Conservation (phyloP, 192 early-diverging fungal species). For the Linnemannia hyalina region DNA sequence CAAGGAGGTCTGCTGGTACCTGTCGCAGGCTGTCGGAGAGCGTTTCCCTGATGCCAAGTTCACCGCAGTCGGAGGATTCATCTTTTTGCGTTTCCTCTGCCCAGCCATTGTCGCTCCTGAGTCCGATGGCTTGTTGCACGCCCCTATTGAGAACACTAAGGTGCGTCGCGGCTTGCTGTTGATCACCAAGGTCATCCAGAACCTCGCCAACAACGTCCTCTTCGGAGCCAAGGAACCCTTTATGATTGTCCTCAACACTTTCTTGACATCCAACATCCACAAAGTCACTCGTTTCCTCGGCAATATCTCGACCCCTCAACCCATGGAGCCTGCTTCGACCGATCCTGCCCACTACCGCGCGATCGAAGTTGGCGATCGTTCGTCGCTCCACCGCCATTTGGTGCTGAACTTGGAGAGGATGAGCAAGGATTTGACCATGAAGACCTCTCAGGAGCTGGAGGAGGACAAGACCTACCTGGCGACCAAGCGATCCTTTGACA, state of each 20-base stretch:
- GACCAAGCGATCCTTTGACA: conserved; percentile 80
- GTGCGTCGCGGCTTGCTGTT: conserved; percentile 90
- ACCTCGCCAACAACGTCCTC: conserved; percentile 94
- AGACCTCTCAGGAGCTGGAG: conserved; percentile 47
- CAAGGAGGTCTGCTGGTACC: conserved; percentile 85
- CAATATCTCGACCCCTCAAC: conserved; percentile 75
- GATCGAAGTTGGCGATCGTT: conserved; percentile 57
- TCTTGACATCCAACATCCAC: conserved; percentile 85
- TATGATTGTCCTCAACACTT: conserved; percentile 93
- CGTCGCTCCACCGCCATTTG: conserved; percentile 71
- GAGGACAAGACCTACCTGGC: conserved; percentile 57
- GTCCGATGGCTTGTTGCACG: conserved; percentile 77
- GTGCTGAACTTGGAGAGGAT: conserved; percentile 79
- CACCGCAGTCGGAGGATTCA: conserved; percentile 93
- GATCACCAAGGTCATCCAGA: conserved; percentile 96
- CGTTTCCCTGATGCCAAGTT: conserved; percentile 88
- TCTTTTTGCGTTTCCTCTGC: conserved; percentile 96
- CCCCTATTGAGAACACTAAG: conserved; percentile 67
- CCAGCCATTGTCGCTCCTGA: conserved; percentile 96
- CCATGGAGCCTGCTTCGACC: conserved; percentile 58
- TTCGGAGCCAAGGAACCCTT: conserved; percentile 97
- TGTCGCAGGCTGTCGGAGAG: conserved; percentile 80
- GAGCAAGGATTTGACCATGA: conserved; percentile 71
- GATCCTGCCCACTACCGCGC: conserved; percentile 61
- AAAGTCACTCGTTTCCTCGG: conserved; percentile 85